phyloP scores from a whole-genome alignment of 2,329 filamentous ascomycete genomes.

The Drechslerella coelobrocha region DNA sequence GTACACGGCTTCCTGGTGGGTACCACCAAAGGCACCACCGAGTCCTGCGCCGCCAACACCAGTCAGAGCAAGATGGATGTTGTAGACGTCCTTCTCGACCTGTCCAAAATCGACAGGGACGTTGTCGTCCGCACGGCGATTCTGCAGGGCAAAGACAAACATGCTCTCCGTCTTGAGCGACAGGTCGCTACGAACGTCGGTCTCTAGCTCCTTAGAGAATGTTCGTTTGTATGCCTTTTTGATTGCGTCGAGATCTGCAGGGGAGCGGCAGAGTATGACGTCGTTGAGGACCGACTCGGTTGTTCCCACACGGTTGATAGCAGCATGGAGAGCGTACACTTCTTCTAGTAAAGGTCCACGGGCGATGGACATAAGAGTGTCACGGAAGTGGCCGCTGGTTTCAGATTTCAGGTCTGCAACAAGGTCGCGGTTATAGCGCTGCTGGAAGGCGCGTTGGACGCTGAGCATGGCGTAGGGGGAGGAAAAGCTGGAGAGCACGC shows the following conservation, averaged over 20 bases:
- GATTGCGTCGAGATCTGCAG: conserved; percentile 87
- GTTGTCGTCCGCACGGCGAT: conserved; percentile 77
- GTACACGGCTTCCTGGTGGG: conserved; percentile 56
- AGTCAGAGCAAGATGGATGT: conserved; percentile 78
- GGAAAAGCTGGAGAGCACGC: conserved; percentile 69
- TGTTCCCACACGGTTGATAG: conserved; percentile 80
- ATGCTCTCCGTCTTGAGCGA: conserved; percentile 85
- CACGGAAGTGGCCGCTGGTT: conserved; percentile 75
- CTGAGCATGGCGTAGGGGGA: conserved; percentile 78
- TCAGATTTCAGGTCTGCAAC: conserved; percentile 79
- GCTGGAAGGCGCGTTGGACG: conserved; percentile 71
- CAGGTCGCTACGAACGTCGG: conserved; percentile 77
- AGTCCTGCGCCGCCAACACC: conserved; percentile 78
- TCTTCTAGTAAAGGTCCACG: conserved; percentile 82
- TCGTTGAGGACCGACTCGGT: conserved; percentile 88
- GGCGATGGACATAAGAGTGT: conserved; percentile 75
- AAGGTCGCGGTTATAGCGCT: conserved; percentile 71
- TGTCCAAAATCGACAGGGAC: conserved; percentile 75
- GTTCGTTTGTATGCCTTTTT: conserved; percentile 76
- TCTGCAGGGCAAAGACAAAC: conserved; percentile 81
- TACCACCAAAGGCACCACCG: conserved; percentile 75
- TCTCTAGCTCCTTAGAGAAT: conserved; percentile 72
- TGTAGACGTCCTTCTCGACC: conserved; percentile 76
- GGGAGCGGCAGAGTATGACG: conserved; percentile 78
- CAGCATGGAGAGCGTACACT: conserved; percentile 71